These are phyloP conservation scores for Chrysosporium keratinophilum DNA, from an alignment of 2,329 filamentous ascomycete genomes.

Conservation along the genomic window DNA sequence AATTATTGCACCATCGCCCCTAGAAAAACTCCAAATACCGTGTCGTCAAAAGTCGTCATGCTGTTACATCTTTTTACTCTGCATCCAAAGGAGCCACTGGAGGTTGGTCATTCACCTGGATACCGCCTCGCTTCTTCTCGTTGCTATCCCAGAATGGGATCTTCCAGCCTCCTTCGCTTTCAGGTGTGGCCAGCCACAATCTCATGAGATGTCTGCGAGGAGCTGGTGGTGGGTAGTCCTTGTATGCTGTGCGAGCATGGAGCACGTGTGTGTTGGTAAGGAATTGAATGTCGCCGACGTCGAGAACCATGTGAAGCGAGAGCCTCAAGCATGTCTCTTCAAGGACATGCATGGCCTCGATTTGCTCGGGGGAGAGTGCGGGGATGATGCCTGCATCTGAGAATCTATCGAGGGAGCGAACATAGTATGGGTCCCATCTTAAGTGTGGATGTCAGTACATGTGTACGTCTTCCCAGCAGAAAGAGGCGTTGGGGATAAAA, in stretches of 20 bases:
- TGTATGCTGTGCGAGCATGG: constrained; percentile 73
- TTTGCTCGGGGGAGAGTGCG: constrained; percentile 57
- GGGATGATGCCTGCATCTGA: constrained; percentile 64
- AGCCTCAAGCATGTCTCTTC: constrained; percentile 66
- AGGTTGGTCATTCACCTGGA: constrained; percentile 72
- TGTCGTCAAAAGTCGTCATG: background rate
- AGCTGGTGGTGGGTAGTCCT: constrained; percentile 55
- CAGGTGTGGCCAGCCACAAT: constrained; percentile 73
- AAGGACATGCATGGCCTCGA: constrained; percentile 56
- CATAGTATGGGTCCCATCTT: constrained; percentile 77
- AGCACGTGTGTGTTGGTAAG: constrained; percentile 69
- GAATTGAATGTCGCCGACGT: constrained; percentile 83
- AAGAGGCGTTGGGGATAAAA: background rate
- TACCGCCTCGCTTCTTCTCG: constrained; percentile 79
- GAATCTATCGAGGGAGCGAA: constrained; percentile 65
- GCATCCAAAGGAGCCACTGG: constrained; percentile 68
- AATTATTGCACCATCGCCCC: too few species aligned
- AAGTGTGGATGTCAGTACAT: constrained; percentile 14
- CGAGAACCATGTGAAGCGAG: constrained; percentile 73
- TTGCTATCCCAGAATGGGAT: constrained; percentile 70
- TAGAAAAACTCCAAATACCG: background rate
- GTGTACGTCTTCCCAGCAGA: background rate
- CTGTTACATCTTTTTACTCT: constrained; percentile 43
- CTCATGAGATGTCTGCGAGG: constrained; percentile 70
- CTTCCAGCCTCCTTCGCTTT: constrained; percentile 73